phyloP scores from a whole-genome alignment of 768 basidiomycete genomes.

The Paxillus rubicundulus region DNA sequence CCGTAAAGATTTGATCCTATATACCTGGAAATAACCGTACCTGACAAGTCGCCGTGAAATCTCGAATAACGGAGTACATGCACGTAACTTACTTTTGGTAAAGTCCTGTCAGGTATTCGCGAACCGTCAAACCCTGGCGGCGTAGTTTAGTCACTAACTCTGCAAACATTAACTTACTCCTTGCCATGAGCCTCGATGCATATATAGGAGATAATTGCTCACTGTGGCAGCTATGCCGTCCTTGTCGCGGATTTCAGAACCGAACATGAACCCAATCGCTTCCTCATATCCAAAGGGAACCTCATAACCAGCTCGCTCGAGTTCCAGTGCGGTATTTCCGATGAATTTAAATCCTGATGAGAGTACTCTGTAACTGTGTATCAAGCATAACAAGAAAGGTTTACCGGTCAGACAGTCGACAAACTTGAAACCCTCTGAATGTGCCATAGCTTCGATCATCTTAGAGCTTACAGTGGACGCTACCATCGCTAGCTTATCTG shows the following conservation, averaged over 20 bases:
- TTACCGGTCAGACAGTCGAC: slow-evolving; percentile 81
- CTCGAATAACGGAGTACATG: background rate
- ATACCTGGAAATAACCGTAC: slow-evolving; percentile 82
- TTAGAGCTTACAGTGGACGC: slow-evolving; percentile 90
- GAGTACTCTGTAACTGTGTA: slow-evolving; percentile 1
- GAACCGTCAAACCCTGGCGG: slow-evolving; percentile 50
- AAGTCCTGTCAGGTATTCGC: slow-evolving; percentile 56
- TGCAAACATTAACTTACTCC: slow-evolving; percentile 58
- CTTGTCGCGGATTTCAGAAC: slow-evolving; percentile 76
- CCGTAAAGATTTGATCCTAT: background rate
- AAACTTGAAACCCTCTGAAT: slow-evolving; percentile 76
- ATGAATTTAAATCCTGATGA: slow-evolving; percentile 82
- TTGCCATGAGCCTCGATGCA: background rate
- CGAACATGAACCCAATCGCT: slow-evolving; percentile 91
- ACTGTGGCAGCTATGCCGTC: slow-evolving; percentile 86
- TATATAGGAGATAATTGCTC: slow-evolving; percentile 1
- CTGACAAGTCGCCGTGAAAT: slow-evolving; percentile 32
- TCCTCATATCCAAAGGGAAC: slow-evolving; percentile 88
- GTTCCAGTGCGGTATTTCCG: slow-evolving; percentile 72
- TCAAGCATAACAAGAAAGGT: background rate
- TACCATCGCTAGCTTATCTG: slow-evolving; percentile 75
- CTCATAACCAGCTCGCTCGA: slow-evolving; percentile 64
- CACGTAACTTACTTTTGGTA: slow-evolving; percentile 49
- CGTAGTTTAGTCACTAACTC: slow-evolving; percentile 58
- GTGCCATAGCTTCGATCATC: slow-evolving; percentile 80